Conservation (phyloP, 2,329 filamentous ascomycete genomes). For the Kalaharituber pfeilii region DNA sequence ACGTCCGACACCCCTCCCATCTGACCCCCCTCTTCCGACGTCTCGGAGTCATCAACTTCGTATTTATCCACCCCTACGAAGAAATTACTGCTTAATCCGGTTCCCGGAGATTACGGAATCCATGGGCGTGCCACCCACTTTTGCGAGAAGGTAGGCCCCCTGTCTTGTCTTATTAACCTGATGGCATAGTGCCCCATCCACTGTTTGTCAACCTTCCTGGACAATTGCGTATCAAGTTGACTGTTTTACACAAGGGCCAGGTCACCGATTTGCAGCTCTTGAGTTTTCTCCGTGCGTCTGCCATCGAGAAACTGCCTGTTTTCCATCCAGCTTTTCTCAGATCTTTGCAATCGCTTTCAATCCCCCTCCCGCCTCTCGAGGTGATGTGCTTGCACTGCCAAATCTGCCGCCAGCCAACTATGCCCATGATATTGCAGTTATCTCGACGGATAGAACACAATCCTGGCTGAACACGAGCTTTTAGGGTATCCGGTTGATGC, state of each 20-base stretch:
- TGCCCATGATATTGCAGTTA: not conserved
- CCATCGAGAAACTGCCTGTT: not conserved
- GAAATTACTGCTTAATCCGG: too few species aligned
- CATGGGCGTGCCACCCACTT: not conserved
- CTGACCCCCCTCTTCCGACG: too few species aligned
- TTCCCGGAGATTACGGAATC: too few species aligned
- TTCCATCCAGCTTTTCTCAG: not conserved
- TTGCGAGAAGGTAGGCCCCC: not conserved
- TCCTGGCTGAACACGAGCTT: not conserved
- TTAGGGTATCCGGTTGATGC: not conserved
- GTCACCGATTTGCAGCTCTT: not conserved
- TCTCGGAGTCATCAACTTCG: too few species aligned
- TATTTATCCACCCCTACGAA: too few species aligned
- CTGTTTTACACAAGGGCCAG: not conserved
- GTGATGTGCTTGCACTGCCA: not conserved
- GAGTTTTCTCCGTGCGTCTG: not conserved
- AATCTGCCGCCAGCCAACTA: not conserved
- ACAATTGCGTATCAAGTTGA: not conserved
- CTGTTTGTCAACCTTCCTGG: not conserved
- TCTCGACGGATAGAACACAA: not conserved
- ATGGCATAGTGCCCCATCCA: too few species aligned
- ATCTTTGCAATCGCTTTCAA: not conserved
- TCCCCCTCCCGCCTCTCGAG: not conserved
- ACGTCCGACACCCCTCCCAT: too few species aligned
- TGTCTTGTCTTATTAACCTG: too few species aligned